These are phyloP conservation scores for Lagenidium sp. DNA, from an alignment of 352 stramenopile genomes.

Conservation along the genomic window DNA sequence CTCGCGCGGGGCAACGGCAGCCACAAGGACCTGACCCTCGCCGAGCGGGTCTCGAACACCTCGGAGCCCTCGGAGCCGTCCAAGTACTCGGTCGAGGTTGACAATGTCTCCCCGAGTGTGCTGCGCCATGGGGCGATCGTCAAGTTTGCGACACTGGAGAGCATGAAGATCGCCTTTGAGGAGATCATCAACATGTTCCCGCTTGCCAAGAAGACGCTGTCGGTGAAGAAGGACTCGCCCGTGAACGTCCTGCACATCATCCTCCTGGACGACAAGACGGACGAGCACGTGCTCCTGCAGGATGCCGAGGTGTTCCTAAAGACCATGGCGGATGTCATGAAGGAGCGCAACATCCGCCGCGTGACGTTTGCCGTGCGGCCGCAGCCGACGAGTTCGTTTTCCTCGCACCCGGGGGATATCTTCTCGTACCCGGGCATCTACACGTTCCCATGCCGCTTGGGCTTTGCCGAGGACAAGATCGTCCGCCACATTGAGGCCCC, in stretches of 20 bases:
- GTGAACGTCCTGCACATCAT: slow-evolving; percentile 85
- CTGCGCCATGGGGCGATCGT: slow-evolving; percentile 80
- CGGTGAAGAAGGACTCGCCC: slow-evolving; percentile 45
- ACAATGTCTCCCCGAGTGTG: slow-evolving; percentile 65
- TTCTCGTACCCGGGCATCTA: slow-evolving; percentile 85
- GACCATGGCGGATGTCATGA: slow-evolving; percentile 40
- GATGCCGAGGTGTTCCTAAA: slow-evolving; percentile 57
- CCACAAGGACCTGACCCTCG: slow-evolving; percentile 19
- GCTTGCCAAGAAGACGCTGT: slow-evolving; percentile 56
- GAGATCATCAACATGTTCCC: slow-evolving; percentile 70
- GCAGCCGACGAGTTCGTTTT: slow-evolving; percentile 24
- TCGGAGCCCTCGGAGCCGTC: slow-evolving; percentile 14
- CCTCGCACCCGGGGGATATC: slow-evolving; percentile 35
- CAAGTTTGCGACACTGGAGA: slow-evolving; percentile 79
- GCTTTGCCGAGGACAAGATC: slow-evolving; percentile 96
- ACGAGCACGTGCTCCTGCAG: slow-evolving; percentile 47
- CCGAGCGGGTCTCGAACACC: slow-evolving; percentile 18
- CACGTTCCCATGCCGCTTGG: slow-evolving; percentile 79
- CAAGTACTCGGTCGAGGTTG: slow-evolving; percentile 36
- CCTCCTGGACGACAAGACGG: slow-evolving; percentile 54
- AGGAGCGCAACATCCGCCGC: slow-evolving; percentile 75
- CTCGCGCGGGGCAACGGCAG: slow-evolving; percentile 62
- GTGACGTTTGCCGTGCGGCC: slow-evolving; percentile 84
- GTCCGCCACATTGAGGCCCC: slow-evolving; percentile 98
- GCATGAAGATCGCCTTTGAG: slow-evolving; percentile 59